Conservation (phyloP, 2,329 filamentous ascomycete species). For the Alternaria ventricosa region DNA sequence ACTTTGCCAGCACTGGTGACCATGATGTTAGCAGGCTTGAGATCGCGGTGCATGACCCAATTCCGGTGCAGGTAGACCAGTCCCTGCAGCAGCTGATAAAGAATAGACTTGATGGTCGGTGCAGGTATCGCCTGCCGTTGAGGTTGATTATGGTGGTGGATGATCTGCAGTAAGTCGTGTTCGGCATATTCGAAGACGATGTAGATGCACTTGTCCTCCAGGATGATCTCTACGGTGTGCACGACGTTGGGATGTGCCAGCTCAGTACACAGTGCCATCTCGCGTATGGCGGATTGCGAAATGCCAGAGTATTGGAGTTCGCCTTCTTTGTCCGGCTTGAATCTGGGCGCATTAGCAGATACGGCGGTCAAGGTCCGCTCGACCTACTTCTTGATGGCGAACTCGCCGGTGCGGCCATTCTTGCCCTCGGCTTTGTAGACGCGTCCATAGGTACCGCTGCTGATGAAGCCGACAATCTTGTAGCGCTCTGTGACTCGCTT, state of each 20-base stretch:
- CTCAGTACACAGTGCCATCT: constrained; percentile 97
- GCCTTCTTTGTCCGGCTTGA: constrained; percentile 98
- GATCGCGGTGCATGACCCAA: constrained; percentile 95
- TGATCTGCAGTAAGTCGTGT: constrained; percentile 95
- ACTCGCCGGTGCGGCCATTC: constrained; percentile 77
- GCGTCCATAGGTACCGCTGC: constrained; percentile 94
- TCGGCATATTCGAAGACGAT: constrained; percentile 99
- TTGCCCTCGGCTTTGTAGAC: constrained; percentile 93
- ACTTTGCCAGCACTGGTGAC: constrained; percentile 89
- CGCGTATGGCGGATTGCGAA: constrained; percentile 93
- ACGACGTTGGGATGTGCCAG: constrained; percentile 89
- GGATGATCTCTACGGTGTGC: constrained; percentile 88
- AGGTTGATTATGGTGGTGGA: constrained; percentile 94
- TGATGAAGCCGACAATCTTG: constrained; percentile 97
- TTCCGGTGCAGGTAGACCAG: constrained; percentile 94
- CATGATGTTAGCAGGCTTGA: constrained; percentile 99
- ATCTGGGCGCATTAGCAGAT: constrained; percentile 52
- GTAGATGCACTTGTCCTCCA: constrained; percentile 98
- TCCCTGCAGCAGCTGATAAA: constrained; percentile 95
- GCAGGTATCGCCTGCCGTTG: constrained; percentile 88
- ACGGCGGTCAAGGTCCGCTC: background rate
- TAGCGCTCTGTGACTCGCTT: constrained; percentile 91
- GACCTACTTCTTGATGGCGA: constrained; percentile 93
- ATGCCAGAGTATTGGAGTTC: constrained; percentile 97
- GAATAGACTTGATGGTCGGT: constrained; percentile 86